phyloP scores from a whole-genome alignment of 2,329 filamentous ascomycete genomes.

The Colletotrichum sp. region DNA sequence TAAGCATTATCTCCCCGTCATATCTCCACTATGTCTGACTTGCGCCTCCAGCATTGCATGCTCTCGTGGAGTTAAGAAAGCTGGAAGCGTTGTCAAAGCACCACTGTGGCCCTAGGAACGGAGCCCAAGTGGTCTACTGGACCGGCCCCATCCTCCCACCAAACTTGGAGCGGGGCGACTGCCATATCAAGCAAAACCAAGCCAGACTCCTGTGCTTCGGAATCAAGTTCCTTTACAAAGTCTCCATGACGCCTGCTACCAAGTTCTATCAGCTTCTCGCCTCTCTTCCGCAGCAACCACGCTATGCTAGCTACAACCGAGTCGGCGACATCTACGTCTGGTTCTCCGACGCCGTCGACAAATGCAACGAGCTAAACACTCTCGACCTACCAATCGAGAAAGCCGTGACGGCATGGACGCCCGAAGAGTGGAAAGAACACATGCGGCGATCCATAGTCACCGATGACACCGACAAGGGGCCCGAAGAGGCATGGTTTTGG shows the following conservation, averaged over 20 bases:
- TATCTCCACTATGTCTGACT: background rate
- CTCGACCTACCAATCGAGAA: background rate
- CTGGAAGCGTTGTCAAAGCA: background rate
- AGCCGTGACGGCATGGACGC: background rate
- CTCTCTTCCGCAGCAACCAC: constrained; percentile 3
- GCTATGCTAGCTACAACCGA: constrained; percentile 11
- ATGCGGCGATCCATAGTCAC: background rate
- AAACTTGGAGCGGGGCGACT: constrained; percentile 4
- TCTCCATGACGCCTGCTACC: background rate
- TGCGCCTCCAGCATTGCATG: background rate
- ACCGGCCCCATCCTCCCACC: background rate
- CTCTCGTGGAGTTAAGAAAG: constrained; percentile 12
- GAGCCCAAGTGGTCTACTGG: constrained; percentile 7
- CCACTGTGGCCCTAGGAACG: constrained; percentile 3
- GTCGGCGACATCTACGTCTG: constrained; percentile 12
- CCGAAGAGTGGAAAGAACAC: background rate
- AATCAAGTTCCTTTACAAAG: constrained; percentile 4
- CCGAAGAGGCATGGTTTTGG: constrained; percentile 19
- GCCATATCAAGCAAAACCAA: constrained; percentile 18
- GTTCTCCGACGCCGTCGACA: constrained; percentile 10
- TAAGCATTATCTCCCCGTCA: background rate
- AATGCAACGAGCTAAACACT: background rate
- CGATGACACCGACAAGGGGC: constrained; percentile 5
- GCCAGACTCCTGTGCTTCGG: constrained; percentile 10
- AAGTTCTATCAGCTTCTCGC: constrained; percentile 3